Evolutionary conservation across 108 stramenopile species (phyloP).

Genomic region (Poteriospumella lacustris): DNA sequence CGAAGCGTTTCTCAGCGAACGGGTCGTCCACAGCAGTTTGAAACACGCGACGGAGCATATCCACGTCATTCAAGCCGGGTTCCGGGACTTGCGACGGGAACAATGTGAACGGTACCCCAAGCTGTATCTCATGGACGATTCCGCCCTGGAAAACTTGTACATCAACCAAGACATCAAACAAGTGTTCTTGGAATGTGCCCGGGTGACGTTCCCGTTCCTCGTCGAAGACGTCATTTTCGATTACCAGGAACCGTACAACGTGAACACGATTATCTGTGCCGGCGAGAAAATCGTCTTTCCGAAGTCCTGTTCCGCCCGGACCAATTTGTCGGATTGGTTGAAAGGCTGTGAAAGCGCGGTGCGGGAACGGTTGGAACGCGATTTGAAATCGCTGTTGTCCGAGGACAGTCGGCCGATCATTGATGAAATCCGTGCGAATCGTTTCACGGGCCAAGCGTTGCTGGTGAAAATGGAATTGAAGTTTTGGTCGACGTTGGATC

Average conservation of each 20-base stretch:
- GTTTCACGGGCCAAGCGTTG: background rate
- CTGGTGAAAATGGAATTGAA: background rate
- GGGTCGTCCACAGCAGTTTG: background rate
- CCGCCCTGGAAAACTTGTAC: too few relatives aligned
- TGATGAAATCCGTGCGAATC: background rate
- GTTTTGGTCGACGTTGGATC: too few relatives aligned
- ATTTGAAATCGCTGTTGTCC: background rate
- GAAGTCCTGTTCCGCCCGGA: constrained; percentile 14
- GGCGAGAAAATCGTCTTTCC: background rate
- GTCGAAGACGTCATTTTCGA: background rate
- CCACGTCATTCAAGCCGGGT: background rate
- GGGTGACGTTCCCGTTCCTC: too few relatives aligned
- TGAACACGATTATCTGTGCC: background rate
- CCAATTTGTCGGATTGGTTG: background rate
- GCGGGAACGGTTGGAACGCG: background rate
- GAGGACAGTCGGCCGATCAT: background rate
- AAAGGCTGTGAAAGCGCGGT: background rate
- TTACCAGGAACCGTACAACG: background rate
- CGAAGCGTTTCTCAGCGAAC: background rate
- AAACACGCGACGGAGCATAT: background rate
- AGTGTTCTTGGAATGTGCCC: background rate
- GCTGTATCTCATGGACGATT: background rate
- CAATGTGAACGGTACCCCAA: constrained; percentile 15
- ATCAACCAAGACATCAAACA: background rate
- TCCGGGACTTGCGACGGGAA: background rate